These are phyloP conservation scores for Clitopilus hobsonii DNA, from an alignment of 768 basidiomycete species.

Conservation along the genomic window DNA sequence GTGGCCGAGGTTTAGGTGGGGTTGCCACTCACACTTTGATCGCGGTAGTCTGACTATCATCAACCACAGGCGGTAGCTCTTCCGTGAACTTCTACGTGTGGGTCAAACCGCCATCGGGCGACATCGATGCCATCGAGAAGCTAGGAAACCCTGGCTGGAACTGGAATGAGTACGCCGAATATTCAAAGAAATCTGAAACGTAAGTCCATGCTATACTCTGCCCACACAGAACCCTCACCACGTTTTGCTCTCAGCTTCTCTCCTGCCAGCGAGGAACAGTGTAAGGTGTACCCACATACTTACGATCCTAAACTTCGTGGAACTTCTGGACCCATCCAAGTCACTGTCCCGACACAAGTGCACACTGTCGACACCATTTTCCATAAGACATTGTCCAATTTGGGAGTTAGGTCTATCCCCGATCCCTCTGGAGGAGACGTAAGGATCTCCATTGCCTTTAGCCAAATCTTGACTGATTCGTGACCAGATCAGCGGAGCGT, in stretches of 20 bases:
- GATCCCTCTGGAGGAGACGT: slow-evolving; percentile 25
- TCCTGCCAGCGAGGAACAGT: slow-evolving; percentile 17
- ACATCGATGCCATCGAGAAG: slow-evolving; percentile 33
- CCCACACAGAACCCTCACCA: neutral
- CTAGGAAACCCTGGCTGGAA: slow-evolving; percentile 58
- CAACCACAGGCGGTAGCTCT: slow-evolving; percentile 36
- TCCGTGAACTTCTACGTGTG: slow-evolving; percentile 36
- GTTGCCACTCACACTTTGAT: neutral
- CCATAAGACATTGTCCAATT: slow-evolving; percentile 17
- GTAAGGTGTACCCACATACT: slow-evolving; percentile 19
- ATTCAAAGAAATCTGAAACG: slow-evolving; percentile 33
- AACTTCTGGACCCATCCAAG: slow-evolving; percentile 21
- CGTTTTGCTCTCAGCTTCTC: slow-evolving; percentile 14
- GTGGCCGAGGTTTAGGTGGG: slow-evolving; percentile 15
- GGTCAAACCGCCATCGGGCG: slow-evolving; percentile 24
- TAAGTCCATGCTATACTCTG: slow-evolving; percentile 13
- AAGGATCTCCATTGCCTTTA: neutral
- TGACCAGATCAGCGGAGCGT: slow-evolving; percentile 4
- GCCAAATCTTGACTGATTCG: neutral
- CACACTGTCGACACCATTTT: slow-evolving; percentile 18
- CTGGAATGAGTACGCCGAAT: slow-evolving; percentile 37
- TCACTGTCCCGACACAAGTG: slow-evolving; percentile 17
- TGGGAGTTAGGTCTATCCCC: slow-evolving; percentile 13
- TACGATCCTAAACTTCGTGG: slow-evolving; percentile 18
- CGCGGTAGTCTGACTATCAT: slow-evolving; percentile 19